Conservation (phyloP, 495 filamentous ascomycete genomes). For the Penicillium macrosclerotiorum region DNA sequence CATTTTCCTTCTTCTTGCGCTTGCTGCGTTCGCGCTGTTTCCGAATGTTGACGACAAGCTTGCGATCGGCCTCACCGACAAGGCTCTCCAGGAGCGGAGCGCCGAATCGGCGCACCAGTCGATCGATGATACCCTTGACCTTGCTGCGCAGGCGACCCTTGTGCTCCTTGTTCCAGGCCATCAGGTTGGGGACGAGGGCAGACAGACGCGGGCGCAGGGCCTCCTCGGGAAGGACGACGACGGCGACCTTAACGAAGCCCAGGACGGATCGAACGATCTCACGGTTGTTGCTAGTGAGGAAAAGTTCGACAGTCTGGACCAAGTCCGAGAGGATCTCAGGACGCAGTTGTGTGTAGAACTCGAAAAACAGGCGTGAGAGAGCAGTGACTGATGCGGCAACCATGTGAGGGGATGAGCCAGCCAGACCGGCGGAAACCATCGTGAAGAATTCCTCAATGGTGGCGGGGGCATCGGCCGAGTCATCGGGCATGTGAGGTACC, state of each 20-base stretch:
- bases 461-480: slow-evolving; percentile 73
- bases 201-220: slow-evolving; percentile 70
- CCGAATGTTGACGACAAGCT: slow-evolving; percentile 87
- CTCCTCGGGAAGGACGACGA: slow-evolving; percentile 76
- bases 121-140: slow-evolving; percentile 95
- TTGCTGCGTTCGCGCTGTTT: slow-evolving; percentile 88
- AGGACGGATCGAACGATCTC: slow-evolving; percentile 92
- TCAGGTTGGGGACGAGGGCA: slow-evolving; percentile 78
- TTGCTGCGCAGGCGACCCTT: slow-evolving; percentile 93
- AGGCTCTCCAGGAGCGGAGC: slow-evolving; percentile 70
- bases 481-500: slow-evolving; percentile 76
- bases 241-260: slow-evolving; percentile 93
- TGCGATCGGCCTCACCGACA: slow-evolving; percentile 76
- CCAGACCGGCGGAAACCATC: slow-evolving; percentile 94
- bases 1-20: slow-evolving; percentile 72
- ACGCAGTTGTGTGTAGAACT: slow-evolving; percentile 64
- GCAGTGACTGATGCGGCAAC: slow-evolving; percentile 92
- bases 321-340: slow-evolving; percentile 68
- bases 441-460: slow-evolving; percentile 94
- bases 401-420: slow-evolving; percentile 90
- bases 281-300: slow-evolving; percentile 90
- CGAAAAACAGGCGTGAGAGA: slow-evolving; percentile 84
- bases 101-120: slow-evolving; percentile 88
- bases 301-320: slow-evolving; percentile 88
- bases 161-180: slow-evolving; percentile 97